These are phyloP conservation scores for Claviceps quebecensis DNA, from an alignment of 2,329 filamentous ascomycete genomes.

Conservation along the genomic window DNA sequence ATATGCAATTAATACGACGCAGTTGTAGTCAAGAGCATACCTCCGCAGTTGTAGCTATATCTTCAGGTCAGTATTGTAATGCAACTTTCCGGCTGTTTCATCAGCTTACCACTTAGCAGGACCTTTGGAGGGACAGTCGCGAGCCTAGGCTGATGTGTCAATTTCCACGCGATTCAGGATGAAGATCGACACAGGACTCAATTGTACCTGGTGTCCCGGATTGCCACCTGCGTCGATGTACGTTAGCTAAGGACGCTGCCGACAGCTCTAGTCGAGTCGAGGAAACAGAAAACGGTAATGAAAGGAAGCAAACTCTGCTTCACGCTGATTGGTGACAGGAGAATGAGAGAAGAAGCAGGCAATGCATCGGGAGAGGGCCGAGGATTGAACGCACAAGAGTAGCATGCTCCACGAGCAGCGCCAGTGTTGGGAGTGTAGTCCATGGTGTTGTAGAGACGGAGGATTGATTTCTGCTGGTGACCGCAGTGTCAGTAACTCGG, in stretches of 20 bases:
- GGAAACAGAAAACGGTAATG: not conserved
- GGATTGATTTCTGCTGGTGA: not conserved
- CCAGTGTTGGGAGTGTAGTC: slow-evolving; percentile 15
- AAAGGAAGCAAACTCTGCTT: not conserved
- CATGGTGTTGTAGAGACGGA: slow-evolving; percentile 19
- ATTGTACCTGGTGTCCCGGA: slow-evolving; percentile 58
- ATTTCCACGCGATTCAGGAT: slow-evolving; percentile 5
- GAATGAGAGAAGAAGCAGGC: not conserved
- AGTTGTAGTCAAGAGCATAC: slow-evolving; percentile 31
- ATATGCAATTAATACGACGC: not conserved
- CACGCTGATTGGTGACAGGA: not conserved
- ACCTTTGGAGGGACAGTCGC: slow-evolving; percentile 75
- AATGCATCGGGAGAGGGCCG: not conserved
- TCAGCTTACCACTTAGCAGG: slow-evolving; percentile 61
- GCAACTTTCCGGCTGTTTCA: not conserved
- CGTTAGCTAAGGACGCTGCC: not conserved
- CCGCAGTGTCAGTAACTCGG: not conserved
- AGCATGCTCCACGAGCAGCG: slow-evolving; percentile 30
- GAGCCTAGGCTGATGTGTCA: slow-evolving; percentile 40
- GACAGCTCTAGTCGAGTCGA: not conserved
- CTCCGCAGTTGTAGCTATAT: slow-evolving; percentile 67
- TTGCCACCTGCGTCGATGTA: slow-evolving; percentile 45
- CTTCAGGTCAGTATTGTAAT: slow-evolving; percentile 9
- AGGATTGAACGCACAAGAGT: slow-evolving; percentile 32
- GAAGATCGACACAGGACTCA: not conserved